Evolutionary conservation across 2,329 filamentous ascomycete species (phyloP).

Genomic region (Colletotrichum limetticola): DNA sequence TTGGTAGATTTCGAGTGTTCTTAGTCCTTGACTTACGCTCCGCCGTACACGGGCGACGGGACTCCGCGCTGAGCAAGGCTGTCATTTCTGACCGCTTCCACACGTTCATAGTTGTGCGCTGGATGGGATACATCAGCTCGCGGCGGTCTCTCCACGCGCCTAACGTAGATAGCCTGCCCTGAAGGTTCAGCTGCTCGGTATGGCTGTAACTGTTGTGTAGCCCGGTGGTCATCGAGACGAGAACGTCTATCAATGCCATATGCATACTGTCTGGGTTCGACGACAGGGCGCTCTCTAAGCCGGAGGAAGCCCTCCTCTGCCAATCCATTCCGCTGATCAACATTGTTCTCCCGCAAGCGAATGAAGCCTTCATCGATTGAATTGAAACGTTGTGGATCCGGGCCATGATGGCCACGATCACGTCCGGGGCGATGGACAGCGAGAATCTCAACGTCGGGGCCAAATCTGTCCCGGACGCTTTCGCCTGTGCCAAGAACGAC

Average conservation of each 20-base stretch:
- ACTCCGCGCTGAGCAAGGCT: slow-evolving; percentile 1
- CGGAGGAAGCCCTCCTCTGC: slow-evolving; percentile 29
- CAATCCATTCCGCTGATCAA: slow-evolving; percentile 3
- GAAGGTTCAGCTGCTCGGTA: background rate
- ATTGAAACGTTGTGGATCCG: background rate
- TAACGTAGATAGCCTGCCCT: slow-evolving; percentile 23
- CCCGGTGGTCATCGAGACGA: background rate
- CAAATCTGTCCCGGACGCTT: slow-evolving; percentile 39
- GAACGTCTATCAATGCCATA: background rate
- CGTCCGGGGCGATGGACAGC: slow-evolving; percentile 25
- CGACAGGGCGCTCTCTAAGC: slow-evolving; percentile 21
- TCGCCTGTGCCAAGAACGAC: slow-evolving; percentile 47
- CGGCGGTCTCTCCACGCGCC: slow-evolving; percentile 6
- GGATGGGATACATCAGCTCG: background rate
- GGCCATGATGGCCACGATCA: slow-evolving; percentile 21
- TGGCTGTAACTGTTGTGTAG: background rate
- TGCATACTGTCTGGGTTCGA: background rate
- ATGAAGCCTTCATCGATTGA: slow-evolving; percentile 27
- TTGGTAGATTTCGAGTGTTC: background rate
- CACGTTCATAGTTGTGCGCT: background rate
- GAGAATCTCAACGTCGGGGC: slow-evolving; percentile 31
- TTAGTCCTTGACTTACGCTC: slow-evolving; percentile 15
- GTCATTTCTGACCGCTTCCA: background rate
- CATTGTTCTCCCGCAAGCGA: slow-evolving; percentile 20
- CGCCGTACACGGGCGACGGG: background rate